A percentile compares a stretch with the other conserved stretches of the same genome.
These are phyloP conservation scores for Coemansia sp. DNA, from an alignment of 371 early-diverging fungal species.

Conservation along the genomic window DNA sequence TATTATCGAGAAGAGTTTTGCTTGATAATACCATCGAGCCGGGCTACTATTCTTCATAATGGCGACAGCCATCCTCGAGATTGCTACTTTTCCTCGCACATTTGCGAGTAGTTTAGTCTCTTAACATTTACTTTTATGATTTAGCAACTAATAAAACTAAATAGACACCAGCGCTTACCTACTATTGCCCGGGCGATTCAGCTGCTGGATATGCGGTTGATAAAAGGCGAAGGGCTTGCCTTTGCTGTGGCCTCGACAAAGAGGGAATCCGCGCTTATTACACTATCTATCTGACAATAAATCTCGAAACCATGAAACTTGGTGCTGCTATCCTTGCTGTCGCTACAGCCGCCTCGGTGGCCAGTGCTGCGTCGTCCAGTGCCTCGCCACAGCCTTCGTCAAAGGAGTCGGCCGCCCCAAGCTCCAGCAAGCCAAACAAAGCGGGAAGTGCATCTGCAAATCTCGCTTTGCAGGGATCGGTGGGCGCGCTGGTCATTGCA, in stretches of 20 bases:
- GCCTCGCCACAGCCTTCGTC: background rate
- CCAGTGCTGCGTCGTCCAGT: background rate
- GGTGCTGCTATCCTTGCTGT: background rate
- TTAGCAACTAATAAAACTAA: too few species aligned
- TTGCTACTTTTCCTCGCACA: too few species aligned
- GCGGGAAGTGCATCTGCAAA: conserved; percentile 11
- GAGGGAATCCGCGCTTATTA: too few species aligned
- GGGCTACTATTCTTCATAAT: too few species aligned
- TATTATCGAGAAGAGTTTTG: too few species aligned
- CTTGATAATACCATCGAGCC: too few species aligned
- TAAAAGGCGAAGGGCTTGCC: background rate
- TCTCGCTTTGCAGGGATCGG: conserved; percentile 23
- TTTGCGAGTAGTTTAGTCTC: too few species aligned
- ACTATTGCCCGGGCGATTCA: background rate
- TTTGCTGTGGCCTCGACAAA: background rate
- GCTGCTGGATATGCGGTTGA: background rate
- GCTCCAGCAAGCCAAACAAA: conserved; percentile 10
- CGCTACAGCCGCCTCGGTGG: background rate
- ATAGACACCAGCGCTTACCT: too few species aligned
- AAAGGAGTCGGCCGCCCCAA: conserved; percentile 7
- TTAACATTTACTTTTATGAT: too few species aligned
- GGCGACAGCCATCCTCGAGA: too few species aligned
- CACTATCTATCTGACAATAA: too few species aligned
- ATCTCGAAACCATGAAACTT: background rate
- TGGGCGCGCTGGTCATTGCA: conserved; percentile 34